These are phyloP conservation scores for Canavalia gladiata DNA, from an alignment of 306 rosid species.

Conservation along the genomic window DNA sequence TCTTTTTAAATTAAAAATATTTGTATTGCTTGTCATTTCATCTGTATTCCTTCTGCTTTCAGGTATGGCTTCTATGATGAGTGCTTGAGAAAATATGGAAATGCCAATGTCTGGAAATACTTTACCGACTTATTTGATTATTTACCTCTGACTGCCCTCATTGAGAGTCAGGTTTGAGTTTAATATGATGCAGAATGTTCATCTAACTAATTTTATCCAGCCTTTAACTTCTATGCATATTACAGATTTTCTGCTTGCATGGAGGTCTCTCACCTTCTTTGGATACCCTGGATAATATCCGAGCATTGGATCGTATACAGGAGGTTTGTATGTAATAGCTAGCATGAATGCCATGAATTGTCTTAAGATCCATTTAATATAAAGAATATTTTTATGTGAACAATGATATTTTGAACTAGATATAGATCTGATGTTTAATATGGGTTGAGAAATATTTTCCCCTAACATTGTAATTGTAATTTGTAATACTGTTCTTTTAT, in stretches of 20 bases:
- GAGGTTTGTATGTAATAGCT: conserved; percentile 66
- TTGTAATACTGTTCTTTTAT: conserved; percentile 5
- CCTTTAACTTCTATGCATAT: conserved; percentile 47
- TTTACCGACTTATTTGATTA: conserved; percentile 95
- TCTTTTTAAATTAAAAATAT: neutral
- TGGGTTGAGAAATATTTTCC: conserved; percentile 38
- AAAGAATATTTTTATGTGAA: conserved; percentile 14
- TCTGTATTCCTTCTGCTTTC: conserved; percentile 49
- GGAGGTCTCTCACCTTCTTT: conserved; percentile 98
- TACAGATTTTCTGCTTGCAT: conserved; percentile 94
- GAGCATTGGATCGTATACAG: conserved; percentile 94
- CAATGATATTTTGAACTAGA: conserved; percentile 19
- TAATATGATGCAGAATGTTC: conserved; percentile 35
- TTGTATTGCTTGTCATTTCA: conserved; percentile 33
- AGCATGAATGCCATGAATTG: conserved; percentile 30
- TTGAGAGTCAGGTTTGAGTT: conserved; percentile 95
- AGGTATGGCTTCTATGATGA: conserved; percentile 99
- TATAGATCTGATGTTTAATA: neutral
- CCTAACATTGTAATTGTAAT: conserved; percentile 19
- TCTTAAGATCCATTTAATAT: conserved; percentile 33
- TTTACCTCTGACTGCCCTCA: conserved; percentile 95
- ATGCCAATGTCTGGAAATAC: conserved; percentile 97
- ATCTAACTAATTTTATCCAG: conserved; percentile 39
- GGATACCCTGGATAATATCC: conserved; percentile 93
- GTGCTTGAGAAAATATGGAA: conserved; percentile 98